Conservation (phyloP, 2,329 filamentous ascomycete genomes). For the Orbilia oligospora region DNA sequence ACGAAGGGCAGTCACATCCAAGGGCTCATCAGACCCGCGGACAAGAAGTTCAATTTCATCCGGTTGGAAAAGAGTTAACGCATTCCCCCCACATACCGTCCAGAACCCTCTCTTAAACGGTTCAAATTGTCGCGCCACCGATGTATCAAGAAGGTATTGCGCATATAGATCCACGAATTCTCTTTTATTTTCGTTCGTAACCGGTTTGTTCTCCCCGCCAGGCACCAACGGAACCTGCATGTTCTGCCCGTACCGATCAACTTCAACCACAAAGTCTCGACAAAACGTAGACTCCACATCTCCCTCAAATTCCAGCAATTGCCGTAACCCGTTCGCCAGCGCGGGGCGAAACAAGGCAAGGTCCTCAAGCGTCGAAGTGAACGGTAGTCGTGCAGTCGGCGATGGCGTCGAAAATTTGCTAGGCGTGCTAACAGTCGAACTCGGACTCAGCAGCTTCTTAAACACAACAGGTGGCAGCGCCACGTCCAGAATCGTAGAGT, state of each 20-base stretch:
- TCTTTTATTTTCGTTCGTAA: slow-evolving; percentile 85
- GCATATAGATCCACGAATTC: slow-evolving; percentile 92
- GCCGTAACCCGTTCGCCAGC: slow-evolving; percentile 80
- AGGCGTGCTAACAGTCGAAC: slow-evolving; percentile 74
- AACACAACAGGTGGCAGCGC: slow-evolving; percentile 91
- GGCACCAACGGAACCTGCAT: slow-evolving; percentile 79
- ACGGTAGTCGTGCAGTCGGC: slow-evolving; percentile 72
- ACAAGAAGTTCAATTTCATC: slow-evolving; percentile 93
- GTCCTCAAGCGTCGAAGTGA: slow-evolving; percentile 84
- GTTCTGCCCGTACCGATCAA: slow-evolving; percentile 81
- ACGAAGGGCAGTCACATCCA: slow-evolving; percentile 82
- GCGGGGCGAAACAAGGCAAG: slow-evolving; percentile 84
- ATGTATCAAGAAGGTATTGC: slow-evolving; percentile 81
- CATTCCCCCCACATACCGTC: slow-evolving; percentile 90
- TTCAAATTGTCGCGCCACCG: slow-evolving; percentile 86
- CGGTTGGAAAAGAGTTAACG: slow-evolving; percentile 82
- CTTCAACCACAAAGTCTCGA: slow-evolving; percentile 83
- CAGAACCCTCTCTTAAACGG: slow-evolving; percentile 96
- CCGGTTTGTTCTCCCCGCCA: slow-evolving; percentile 79
- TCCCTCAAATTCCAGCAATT: slow-evolving; percentile 85
- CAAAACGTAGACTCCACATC: slow-evolving; percentile 85
- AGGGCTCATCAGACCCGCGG: slow-evolving; percentile 83
- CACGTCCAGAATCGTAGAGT: slow-evolving; percentile 91
- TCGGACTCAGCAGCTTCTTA: slow-evolving; percentile 84
- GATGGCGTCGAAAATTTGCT: slow-evolving; percentile 68